A percentile compares a stretch with the other conserved stretches of the same genome.
Conservation (phyloP, 2,329 filamentous ascomycete genomes). For the Chaetomium olivaceum region DNA sequence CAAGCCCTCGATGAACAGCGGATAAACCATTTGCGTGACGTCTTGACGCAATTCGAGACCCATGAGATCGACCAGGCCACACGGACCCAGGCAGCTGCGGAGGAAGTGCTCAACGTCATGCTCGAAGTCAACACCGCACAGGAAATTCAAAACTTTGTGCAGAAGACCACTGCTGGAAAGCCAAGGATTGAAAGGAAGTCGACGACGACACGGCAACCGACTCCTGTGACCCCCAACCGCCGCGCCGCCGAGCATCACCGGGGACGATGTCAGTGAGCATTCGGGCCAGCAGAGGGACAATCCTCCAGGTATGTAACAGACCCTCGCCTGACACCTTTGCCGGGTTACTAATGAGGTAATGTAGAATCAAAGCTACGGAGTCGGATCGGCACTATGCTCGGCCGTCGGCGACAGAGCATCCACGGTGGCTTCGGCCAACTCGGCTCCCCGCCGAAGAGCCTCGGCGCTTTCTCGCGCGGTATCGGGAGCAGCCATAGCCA, state of each 20-base stretch:
- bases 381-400: constrained; percentile 69
- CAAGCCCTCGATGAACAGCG: constrained; percentile 88
- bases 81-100: constrained; percentile 70
- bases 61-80: constrained; percentile 88
- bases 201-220: constrained; percentile 44
- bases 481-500: constrained; percentile 65
- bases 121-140: constrained; percentile 83
- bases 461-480: constrained; percentile 58
- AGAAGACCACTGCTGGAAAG: constrained; percentile 47
- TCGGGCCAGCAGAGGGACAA: constrained; percentile 45
- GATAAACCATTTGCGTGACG: constrained; percentile 85
- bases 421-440: constrained; percentile 61
- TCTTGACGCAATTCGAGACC: constrained; percentile 89
- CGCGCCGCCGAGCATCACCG: constrained; percentile 38
- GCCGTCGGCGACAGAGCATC: constrained; percentile 65
- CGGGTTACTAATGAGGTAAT: constrained; percentile 6
- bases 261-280: constrained; percentile 50
- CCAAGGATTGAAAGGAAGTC: constrained; percentile 46
- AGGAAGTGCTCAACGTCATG: constrained; percentile 76
- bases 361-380: constrained; percentile 59
- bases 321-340: constrained; percentile 7
- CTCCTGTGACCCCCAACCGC: constrained; percentile 36
- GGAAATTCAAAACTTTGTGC: constrained; percentile 76
- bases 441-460: constrained; percentile 53
- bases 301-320: constrained; percentile 36